A percentile compares a stretch with the other conserved stretches of the same genome.
Evolutionary conservation across 768 basidiomycete species (phyloP).

Genomic region (Tulasnella sp.): DNA sequence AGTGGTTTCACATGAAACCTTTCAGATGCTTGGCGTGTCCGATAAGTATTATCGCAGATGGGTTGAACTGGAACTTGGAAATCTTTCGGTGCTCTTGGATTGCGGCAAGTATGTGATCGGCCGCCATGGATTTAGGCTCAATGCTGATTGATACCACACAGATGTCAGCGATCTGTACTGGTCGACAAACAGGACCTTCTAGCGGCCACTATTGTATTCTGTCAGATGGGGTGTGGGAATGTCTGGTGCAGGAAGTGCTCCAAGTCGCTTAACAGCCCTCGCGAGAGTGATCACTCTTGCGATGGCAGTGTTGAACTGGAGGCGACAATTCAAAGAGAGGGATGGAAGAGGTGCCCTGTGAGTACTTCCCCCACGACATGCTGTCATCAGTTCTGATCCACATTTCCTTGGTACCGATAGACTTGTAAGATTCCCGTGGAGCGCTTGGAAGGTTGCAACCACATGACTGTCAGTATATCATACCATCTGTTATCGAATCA

Average conservation of each 20-base stretch:
- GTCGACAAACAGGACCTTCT: conserved; percentile 43
- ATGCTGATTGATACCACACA: conserved; percentile 20
- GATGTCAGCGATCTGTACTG: conserved; percentile 40
- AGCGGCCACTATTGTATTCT: conserved; percentile 34
- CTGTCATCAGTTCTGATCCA: background rate
- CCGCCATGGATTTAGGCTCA: too few relatives aligned
- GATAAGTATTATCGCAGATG: conserved; percentile 34
- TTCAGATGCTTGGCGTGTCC: conserved; percentile 38
- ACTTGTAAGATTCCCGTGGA: conserved; percentile 3
- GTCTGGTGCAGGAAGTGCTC: conserved; percentile 56
- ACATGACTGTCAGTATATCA: conserved; percentile 16
- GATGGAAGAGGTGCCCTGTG: conserved; percentile 57
- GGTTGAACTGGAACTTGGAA: conserved; percentile 39
- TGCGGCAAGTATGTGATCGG: conserved; percentile 47
- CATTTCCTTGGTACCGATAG: background rate
- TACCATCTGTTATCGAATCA: too few relatives aligned
- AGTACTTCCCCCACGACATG: conserved; percentile 12
- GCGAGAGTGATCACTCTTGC: conserved; percentile 40
- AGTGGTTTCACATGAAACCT: conserved; percentile 35
- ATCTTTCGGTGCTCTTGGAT: conserved; percentile 35
- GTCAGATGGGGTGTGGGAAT: conserved; percentile 43
- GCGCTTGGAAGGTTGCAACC: conserved; percentile 7
- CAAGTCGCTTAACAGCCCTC: conserved; percentile 32
- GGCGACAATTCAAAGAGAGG: conserved; percentile 39
- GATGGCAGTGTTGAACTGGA: conserved; percentile 48